Evolutionary conservation across 2,329 filamentous ascomycete genomes (phyloP), one percentile per base, ranked within the genome.

Genomic region (Juglanconis juglandina): DNA sequence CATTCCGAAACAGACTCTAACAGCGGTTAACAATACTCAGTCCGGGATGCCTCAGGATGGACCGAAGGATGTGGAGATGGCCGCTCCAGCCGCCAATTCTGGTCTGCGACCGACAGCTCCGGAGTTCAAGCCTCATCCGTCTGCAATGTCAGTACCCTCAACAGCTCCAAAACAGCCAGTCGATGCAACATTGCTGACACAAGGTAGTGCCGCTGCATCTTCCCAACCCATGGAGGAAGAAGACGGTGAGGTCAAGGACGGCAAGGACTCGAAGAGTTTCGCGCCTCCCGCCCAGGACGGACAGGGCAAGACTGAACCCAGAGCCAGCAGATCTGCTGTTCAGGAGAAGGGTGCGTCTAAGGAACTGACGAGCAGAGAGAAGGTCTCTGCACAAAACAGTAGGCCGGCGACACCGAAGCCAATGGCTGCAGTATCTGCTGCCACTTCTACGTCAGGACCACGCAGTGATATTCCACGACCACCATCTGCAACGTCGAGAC

Each of bases 191-290:
- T 35, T 33, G 52, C 61, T 61, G 51, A 63, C 58, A 56, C 41
- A 53, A 65, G 70, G n/a, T 70, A 73, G 60, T 57, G 72, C 60
- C 17, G 72, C 60, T 44, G 52, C 51, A 11, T 58, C 60, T 46
- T 41, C 56, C 8, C 62, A 49, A 10, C 63, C 72, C 11, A 71
- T 72, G 1, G 86, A 88, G 63, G 83, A 85, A 56, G 89, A 92
- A 70, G 89, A 92, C 68, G 89, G 89, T 24, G 89, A 92, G 70
- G 87, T 91, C 32, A 84, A 86, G 64, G 88, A 91, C 66, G 78
- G 76, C 39, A 85, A 77, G 72, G 50, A 70, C 68, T 53, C 60
- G 59, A 63, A 63, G 58, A 37, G 63, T 56, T 34, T 60, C 50
- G 75, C 53, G 69, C 71, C 3, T 24, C 58, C 68, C 57, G 48